Evolutionary conservation across 2,329 filamentous ascomycete species (phyloP).

Genomic region (Periconia sp.): DNA sequence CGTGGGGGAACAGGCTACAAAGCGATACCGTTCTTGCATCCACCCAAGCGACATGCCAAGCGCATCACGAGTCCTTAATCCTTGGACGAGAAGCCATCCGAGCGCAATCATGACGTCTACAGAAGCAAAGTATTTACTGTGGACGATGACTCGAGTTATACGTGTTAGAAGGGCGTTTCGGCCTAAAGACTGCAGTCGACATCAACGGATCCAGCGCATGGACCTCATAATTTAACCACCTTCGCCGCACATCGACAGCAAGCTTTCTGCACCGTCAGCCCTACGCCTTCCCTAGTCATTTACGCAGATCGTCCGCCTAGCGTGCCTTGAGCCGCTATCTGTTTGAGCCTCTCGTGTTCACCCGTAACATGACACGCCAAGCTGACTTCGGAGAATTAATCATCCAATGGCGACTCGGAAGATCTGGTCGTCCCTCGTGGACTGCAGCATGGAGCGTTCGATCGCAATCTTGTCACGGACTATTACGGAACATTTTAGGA

Average conservation of each 20-base stretch:
- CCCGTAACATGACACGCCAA: constrained; percentile 14
- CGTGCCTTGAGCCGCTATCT: not conserved
- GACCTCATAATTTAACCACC: not conserved
- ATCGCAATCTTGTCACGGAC: constrained; percentile 1
- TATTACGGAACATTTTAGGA: not conserved
- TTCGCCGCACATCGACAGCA: not conserved
- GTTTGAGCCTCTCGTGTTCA: constrained; percentile 5
- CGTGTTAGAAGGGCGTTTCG: not conserved
- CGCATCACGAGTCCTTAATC: no score
- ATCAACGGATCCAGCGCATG: no score
- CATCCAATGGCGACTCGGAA: constrained; percentile 1
- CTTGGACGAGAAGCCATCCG: not conserved
- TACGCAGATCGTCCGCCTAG: not conserved
- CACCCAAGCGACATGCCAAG: no score
- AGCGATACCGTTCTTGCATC: no score
- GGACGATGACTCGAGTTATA: not conserved
- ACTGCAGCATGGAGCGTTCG: not conserved
- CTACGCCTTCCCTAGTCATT: not conserved
- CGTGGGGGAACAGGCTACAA: no score
- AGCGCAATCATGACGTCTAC: not conserved
- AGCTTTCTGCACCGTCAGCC: not conserved
- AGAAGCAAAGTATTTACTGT: not conserved
- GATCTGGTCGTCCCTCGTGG: not conserved
- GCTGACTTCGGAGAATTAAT: constrained; percentile 9
- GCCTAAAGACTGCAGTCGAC: not conserved